These are phyloP conservation scores for Pseudognaphalium luteoalbum DNA, from an alignment of 129 eudicot species.

Conservation along the genomic window DNA sequence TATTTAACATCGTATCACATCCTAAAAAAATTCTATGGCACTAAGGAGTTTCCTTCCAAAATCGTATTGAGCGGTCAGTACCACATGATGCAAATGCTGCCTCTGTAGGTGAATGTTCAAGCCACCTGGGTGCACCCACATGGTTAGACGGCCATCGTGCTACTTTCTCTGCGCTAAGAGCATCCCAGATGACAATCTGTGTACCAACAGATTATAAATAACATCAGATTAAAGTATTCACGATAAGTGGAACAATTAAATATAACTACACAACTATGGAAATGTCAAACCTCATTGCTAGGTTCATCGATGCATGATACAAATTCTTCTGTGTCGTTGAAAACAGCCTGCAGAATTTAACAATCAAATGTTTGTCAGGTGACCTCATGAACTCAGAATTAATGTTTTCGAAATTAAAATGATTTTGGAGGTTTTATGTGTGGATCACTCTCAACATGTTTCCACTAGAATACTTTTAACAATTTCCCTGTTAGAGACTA, in stretches of 20 bases:
- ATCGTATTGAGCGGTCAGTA: conserved; percentile 65
- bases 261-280: neutral
- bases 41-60: conserved; percentile 70
- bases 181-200: conserved; percentile 90
- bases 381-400: too few relatives aligned
- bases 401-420: too few relatives aligned
- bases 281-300: conserved; percentile 67
- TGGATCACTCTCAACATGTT: neutral
- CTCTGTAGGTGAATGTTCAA: conserved; percentile 79
- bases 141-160: conserved; percentile 83
- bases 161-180: conserved; percentile 74
- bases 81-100: conserved; percentile 80
- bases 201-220: neutral
- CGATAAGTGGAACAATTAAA: conserved; percentile 2
- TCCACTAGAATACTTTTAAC: neutral
- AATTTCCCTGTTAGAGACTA: too few relatives aligned
- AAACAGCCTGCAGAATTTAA: conserved; percentile 59
- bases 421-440: neutral
- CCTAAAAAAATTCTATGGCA: conserved; percentile 3
- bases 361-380: neutral
- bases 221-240: neutral
- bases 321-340: conserved; percentile 75
- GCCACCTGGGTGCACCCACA: conserved; percentile 75
- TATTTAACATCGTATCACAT: neutral
- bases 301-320: conserved; percentile 69